A percentile compares a stretch with the other conserved stretches of the same genome.
These are phyloP conservation scores for Neonectria hederae DNA, from an alignment of 2,329 filamentous ascomycete genomes.

Conservation along the genomic window DNA sequence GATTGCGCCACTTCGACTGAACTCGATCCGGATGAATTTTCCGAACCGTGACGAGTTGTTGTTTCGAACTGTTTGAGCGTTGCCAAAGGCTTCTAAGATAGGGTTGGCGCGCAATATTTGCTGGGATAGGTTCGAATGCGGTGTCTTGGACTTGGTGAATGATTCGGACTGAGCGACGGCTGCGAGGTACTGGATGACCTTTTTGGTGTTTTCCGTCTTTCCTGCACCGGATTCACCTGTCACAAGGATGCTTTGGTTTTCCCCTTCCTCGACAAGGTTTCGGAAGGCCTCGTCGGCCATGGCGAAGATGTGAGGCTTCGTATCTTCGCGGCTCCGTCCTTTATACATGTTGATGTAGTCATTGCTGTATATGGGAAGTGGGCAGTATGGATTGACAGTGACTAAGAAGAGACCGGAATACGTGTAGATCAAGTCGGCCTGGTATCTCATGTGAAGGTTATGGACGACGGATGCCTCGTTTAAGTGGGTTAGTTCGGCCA, in stretches of 20 bases:
- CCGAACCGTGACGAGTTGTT: constrained; percentile 99
- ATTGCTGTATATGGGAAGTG: constrained; percentile 92
- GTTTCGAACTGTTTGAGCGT: constrained; percentile 96
- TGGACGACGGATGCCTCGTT: constrained; percentile 98
- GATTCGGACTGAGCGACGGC: constrained; percentile 90
- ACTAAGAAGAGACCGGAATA: constrained; percentile 98
- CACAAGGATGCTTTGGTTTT: constrained; percentile 97
- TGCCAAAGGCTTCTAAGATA: constrained; percentile 97
- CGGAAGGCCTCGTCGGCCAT: constrained; percentile 97
- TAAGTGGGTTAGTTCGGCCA: constrained; percentile 97
- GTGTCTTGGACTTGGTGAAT: constrained; percentile 66
- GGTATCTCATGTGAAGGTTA: constrained; percentile 94
- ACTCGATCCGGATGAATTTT: constrained; percentile 98
- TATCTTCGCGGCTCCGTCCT: constrained; percentile 89
- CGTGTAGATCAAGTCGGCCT: constrained; percentile 96
- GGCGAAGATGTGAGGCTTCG: constrained; percentile 95
- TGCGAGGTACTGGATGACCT: constrained; percentile 98
- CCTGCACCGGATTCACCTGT: constrained; percentile 98
- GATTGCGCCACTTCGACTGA: constrained; percentile 87
- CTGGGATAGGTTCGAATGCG: constrained; percentile 87
- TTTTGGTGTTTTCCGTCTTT: constrained; percentile 99
- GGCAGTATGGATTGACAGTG: constrained; percentile 95
- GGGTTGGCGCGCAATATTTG: constrained; percentile 97
- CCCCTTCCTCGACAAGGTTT: constrained; percentile 92
- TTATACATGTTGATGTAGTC: constrained; percentile 99